Base-by-base conservation (phyloP, 331 rosid species). In the Phaseolus coccineus region DNA sequence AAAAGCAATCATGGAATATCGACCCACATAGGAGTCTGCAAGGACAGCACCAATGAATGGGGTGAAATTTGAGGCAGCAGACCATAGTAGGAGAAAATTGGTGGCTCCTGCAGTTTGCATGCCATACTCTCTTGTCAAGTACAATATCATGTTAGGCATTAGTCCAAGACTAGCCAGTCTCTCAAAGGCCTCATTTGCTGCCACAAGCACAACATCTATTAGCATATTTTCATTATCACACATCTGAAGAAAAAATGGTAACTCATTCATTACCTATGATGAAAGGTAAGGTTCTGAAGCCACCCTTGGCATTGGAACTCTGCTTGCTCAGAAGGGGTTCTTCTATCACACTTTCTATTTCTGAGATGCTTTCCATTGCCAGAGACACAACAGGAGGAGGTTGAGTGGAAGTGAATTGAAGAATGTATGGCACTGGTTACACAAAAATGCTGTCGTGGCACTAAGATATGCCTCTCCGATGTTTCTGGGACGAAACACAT, bases 241-340 rank as follows among this genome's bases (percentile, higher is more conserved):
- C 66, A 59, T 59, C 66, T 28, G 66, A 59, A 59, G 25, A 16
- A 58, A 42, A 42, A 9, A 4, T 58, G 22, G 8, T 8, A 12
- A 52, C 74, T 51, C 69, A 27, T 58, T 71, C 69, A 40, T 58
- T 79, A 79, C 83, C 90, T 51, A 87, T 73, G 77, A 87, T 87
- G 82, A 84, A 84, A 22, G 90, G 87, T 58, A 87, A 48, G 16
- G 90, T 82, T 82, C 81, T 84, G 28, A 84, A 67, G 50, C 90
- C 88, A 31, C 90, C 88, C 74, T 76, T 82, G 53, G 33, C 35
- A 39, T 37, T 73, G 31, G 79, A 8, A 22, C 27, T 73, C 22
- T 10, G 8, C 15, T 47, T 79, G 78, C 2, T 42, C 27, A 79
- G n/a, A 5, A 84, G 84, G 65, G 84, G 81, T 48, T 56, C 65